phyloP scores from a whole-genome alignment of 257 asterid species.

The Nicotiana noctiflora region DNA sequence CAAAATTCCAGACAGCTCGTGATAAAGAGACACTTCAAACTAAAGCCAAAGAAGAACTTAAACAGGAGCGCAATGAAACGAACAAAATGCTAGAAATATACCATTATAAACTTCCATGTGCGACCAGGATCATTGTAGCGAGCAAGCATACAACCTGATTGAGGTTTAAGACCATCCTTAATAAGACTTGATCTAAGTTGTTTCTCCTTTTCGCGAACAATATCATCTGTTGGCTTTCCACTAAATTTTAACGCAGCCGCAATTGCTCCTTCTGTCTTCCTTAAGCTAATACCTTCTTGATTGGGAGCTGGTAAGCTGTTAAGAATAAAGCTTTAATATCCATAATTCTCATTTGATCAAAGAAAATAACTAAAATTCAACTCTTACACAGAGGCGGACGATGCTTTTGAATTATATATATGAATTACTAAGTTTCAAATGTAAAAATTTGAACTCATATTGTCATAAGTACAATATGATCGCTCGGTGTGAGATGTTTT shows the following conservation, averaged over 20 bases:
- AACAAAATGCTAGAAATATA: no score
- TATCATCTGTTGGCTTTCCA: conserved; percentile 66
- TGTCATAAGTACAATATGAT: neutral
- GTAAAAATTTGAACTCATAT: neutral
- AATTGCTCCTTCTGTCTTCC: conserved; percentile 67
- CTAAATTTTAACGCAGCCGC: conserved; percentile 84
- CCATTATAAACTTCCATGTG: conserved; percentile 70
- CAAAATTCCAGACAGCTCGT: neutral
- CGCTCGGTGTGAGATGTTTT: neutral
- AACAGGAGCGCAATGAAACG: neutral
- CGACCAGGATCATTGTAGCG: conserved; percentile 91
- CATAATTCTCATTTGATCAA: neutral
- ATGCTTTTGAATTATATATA: neutral
- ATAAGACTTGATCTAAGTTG: conserved; percentile 36
- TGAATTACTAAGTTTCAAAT: neutral
- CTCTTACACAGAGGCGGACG: neutral
- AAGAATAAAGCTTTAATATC: neutral
- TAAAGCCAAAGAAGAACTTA: neutral
- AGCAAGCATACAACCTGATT: conserved; percentile 63
- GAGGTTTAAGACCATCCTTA: conserved; percentile 50
- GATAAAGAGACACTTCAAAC: neutral
- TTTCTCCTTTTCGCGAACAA: conserved; percentile 58
- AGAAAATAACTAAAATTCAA: neutral
- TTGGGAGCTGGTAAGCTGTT: conserved; percentile 76
- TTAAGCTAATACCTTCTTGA: conserved; percentile 48